Base-by-base conservation (phyloP, 208 protist species). In the Leishmania aethiopica region DNA sequence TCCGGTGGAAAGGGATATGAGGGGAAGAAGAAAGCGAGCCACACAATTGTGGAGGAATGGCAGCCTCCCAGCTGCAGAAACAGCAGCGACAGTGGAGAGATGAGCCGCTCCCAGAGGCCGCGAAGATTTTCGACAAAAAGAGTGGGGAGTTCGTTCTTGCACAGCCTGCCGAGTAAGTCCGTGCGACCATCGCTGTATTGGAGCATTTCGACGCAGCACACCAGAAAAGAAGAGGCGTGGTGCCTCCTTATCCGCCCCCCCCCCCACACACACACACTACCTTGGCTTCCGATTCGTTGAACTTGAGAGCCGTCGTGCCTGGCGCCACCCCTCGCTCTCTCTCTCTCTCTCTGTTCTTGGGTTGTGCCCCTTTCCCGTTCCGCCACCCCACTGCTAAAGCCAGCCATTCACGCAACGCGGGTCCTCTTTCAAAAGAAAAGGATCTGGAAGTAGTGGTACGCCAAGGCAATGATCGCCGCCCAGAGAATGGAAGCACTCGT, bases 361-460 rank as follows among this genome's bases (percentile, higher is more conserved):
- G 28, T 32, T 51, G 70, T 22, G 32, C 62, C 32, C 15, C 15
- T 40, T 69, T 22, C 32, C 25, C 42, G 8, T 55, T 45, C 47
- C 45, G 42, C 6, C 67, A 72, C 28, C 70, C 28, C 70, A 10
- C 11, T 51, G 19, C 45, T 37, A 32, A 25, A 51, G 3, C 42
- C 28, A n/a, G 32, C 13, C 62, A 69, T 40, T 32, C 69, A 49
- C 35, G 53, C 51, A 59, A 17, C 62, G n/a, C 47, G 15, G 25
- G 17, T 17, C 25, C 11, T 28, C 11, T 28, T 32, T 45, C 35
- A 77, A 17, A 62, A 19, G 57, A 93, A 94, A 19, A 98, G 89
- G 2, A 97, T 97, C 70, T 98, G 87, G 13, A 99, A 98, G 80
- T 98, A 99, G 67, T 93, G 83, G 87, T 99, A 99, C 2, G 99